These are phyloP conservation scores for Tolypocladium pustulatum DNA, from an alignment of 2,329 filamentous ascomycete species.

Conservation along the genomic window DNA sequence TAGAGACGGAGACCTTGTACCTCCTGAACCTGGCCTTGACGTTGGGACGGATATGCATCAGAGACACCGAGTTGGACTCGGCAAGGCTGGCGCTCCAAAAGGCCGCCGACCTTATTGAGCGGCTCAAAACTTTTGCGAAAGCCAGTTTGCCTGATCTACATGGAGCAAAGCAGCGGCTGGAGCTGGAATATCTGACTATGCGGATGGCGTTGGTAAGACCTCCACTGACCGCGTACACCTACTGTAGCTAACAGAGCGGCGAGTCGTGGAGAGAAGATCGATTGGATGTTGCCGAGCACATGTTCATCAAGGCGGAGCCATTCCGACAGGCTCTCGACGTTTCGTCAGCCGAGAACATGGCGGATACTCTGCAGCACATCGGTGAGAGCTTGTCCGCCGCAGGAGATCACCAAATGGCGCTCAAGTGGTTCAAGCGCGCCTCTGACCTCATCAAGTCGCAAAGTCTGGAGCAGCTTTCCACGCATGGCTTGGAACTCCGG, in stretches of 20 bases:
- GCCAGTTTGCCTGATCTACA: background rate
- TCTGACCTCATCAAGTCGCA: slow-evolving; percentile 46
- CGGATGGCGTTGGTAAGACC: slow-evolving; percentile 53
- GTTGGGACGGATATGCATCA: slow-evolving; percentile 41
- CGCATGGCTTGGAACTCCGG: slow-evolving; percentile 52
- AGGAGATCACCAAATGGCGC: slow-evolving; percentile 42
- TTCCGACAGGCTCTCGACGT: slow-evolving; percentile 30
- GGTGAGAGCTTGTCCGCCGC: slow-evolving; percentile 48
- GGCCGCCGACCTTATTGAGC: slow-evolving; percentile 43
- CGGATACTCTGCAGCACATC: slow-evolving; percentile 62
- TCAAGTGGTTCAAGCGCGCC: slow-evolving; percentile 66
- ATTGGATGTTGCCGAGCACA: slow-evolving; percentile 67
- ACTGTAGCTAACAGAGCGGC: slow-evolving; percentile 7
- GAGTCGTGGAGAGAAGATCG: slow-evolving; percentile 67
- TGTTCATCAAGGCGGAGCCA: slow-evolving; percentile 53
- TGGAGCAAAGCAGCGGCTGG: slow-evolving; percentile 22
- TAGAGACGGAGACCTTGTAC: slow-evolving; percentile 34
- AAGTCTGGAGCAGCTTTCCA: slow-evolving; percentile 43
- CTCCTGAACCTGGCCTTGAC: slow-evolving; percentile 59
- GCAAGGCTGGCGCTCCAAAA: slow-evolving; percentile 52
- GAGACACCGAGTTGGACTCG: slow-evolving; percentile 44
- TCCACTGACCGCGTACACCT: background rate
- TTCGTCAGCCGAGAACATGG: slow-evolving; percentile 46
- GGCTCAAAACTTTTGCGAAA: slow-evolving; percentile 5
- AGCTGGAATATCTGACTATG: slow-evolving; percentile 54